Conservation (phyloP, 148 eudicot genomes). For the Rhododendron vialii region DNA sequence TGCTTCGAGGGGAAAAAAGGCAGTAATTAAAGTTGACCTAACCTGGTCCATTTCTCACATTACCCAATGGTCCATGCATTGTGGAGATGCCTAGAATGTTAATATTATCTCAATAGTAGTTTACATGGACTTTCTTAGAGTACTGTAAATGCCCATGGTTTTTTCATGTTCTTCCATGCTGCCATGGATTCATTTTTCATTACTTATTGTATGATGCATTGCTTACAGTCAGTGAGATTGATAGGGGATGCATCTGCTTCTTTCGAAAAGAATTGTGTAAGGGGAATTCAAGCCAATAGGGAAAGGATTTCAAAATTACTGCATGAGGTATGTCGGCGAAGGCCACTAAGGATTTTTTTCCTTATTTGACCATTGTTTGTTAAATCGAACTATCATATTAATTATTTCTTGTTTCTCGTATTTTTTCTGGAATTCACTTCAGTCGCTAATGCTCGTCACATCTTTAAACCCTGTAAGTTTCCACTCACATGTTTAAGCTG, state of each 20-base stretch:
- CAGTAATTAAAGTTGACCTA: background rate
- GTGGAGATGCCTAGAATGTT: background rate
- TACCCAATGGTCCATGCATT: background rate
- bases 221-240: conserved; percentile 68
- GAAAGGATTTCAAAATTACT: conserved; percentile 78
- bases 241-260: conserved; percentile 93
- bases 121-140: background rate
- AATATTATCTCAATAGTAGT: background rate
- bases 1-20: background rate
- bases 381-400: conserved; percentile 11
- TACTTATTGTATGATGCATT: background rate
- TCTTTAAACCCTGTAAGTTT: conserved; percentile 91
- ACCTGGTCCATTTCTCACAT: background rate
- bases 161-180: conserved; percentile 5
- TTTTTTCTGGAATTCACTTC: conserved; percentile 21
- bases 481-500: background rate
- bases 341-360: background rate
- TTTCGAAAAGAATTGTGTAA: conserved; percentile 92
- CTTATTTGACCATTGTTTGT: background rate
- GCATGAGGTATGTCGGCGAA: conserved; percentile 61
- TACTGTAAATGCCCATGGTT: background rate
- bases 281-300: conserved; percentile 89
- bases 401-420: background rate
- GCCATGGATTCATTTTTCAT: background rate
- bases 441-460: conserved; percentile 99